Evolutionary conservation across 441 rosid genomes (phyloP).

Genomic region (Iberis amara): DNA sequence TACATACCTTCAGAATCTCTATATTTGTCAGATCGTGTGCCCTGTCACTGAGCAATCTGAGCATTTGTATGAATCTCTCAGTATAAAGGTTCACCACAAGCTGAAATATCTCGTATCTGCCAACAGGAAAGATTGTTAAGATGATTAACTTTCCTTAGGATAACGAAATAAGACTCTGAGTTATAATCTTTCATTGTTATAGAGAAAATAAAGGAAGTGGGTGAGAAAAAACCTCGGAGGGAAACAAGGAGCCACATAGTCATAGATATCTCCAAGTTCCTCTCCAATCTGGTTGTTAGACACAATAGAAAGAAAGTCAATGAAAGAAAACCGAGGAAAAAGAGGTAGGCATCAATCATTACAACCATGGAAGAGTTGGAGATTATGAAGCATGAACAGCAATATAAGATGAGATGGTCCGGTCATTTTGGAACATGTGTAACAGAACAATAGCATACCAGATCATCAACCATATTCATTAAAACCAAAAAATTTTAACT

Average conservation of each 20-base stretch:
- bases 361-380: slow-evolving; percentile 3
- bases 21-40: slow-evolving; percentile 83
- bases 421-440: neutral
- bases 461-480: slow-evolving; percentile 16
- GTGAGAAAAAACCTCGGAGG: slow-evolving; percentile 79
- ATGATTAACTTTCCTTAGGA: neutral
- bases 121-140: slow-evolving; percentile 29
- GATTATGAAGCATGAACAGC: slow-evolving; percentile 7
- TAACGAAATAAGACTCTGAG: neutral
- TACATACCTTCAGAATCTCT: slow-evolving; percentile 88
- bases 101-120: slow-evolving; percentile 98
- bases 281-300: slow-evolving; percentile 68
- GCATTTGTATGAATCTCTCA: slow-evolving; percentile 99
- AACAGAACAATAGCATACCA: slow-evolving; percentile 4
- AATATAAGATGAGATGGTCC: neutral
- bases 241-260: slow-evolving; percentile 97
- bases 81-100: slow-evolving; percentile 97
- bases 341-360: neutral
- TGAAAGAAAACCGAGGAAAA: slow-evolving; percentile 19
- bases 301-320: slow-evolving; percentile 14
- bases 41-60: slow-evolving; percentile 91
- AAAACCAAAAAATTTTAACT: neutral
- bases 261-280: slow-evolving; percentile 99
- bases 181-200: slow-evolving; percentile 8
- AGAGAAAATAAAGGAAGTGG: neutral